phyloP scores from a whole-genome alignment of 2,329 filamentous ascomycete genomes.

The Cladosporium sphaerospermum region DNA sequence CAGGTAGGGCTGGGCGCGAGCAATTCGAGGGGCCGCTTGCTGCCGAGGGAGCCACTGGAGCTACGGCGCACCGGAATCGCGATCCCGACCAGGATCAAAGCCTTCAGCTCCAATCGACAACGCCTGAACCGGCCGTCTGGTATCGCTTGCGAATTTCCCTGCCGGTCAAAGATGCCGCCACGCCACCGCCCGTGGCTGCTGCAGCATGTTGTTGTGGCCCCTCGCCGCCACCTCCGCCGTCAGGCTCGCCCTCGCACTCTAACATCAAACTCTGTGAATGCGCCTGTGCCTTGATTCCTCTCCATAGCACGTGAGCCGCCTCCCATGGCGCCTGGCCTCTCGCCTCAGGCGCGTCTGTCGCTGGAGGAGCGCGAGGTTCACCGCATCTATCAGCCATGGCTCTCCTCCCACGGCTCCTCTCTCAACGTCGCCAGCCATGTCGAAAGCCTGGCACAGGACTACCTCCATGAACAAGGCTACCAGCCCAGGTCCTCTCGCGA shows the following conservation, averaged over 20 bases:
- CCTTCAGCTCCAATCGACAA: neutral
- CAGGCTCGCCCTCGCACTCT: neutral
- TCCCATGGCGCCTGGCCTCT: constrained; percentile 5
- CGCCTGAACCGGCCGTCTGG: neutral
- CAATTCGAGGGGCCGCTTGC: too few species aligned
- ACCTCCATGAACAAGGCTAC: constrained; percentile 21
- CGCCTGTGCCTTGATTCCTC: neutral
- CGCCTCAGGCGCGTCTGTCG: constrained; percentile 2
- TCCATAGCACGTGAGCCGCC: neutral
- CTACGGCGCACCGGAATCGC: neutral
- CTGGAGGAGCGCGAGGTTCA: constrained; percentile 19
- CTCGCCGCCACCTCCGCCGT: neutral
- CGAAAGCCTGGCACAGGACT: constrained; percentile 18
- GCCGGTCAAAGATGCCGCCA: neutral
- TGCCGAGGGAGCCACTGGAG: too few species aligned
- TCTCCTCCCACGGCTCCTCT: constrained; percentile 20
- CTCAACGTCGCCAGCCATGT: constrained; percentile 23
- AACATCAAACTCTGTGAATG: neutral
- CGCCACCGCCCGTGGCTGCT: neutral
- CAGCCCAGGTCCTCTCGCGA: constrained; percentile 21
- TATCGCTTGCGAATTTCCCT: neutral
- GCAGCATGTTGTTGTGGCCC: neutral
- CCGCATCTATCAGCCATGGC: constrained; percentile 21
- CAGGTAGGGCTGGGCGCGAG: too few species aligned
- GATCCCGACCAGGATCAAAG: neutral